Evolutionary conservation across 2,329 filamentous ascomycete species (phyloP), one percentile per base, ranked within the genome.

Genomic region (Decorospora gaudefroyi): DNA sequence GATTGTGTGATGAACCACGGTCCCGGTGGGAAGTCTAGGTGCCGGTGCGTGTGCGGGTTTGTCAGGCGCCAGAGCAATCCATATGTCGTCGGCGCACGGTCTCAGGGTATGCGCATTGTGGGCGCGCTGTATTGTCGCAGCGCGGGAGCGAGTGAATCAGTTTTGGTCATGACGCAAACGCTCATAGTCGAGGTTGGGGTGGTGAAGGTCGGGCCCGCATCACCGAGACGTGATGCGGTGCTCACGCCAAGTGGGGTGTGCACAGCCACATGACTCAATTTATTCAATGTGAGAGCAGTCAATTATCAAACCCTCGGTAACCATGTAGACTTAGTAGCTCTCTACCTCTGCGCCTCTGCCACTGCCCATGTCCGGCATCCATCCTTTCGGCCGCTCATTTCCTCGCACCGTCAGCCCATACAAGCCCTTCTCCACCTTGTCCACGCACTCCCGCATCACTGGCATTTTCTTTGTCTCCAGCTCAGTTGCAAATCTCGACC

Each of bases 341-440:
- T 74, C 74, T n/a, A 75, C 72, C 49, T 70, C 69, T 18, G 64
- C 62, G 42, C 69, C 68, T 37, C 66, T 67, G 13, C 70, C 70
- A 15, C 62, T 73, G 16, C 74, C 72, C 65, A 88, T 70, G 65
- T 96, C 91, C 3, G 91, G 92, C 65, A 93, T 81, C 92, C 92
- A 97, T 0, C 92, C 92, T 65, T 87, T 88, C 0, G 92, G 92
- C 51, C 90, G 76, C 76, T 99, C 93, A 38, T 86, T 88, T 0
- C 92, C 92, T 38, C 93, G 79, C 15, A 99, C 88, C 19, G 86
- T 83, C 56, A 96, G 82, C 3, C 90, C 90, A 70, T 97, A 99
- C 19, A 90, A 84, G 16, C 92, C 82, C 55, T 83, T 85, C 78
- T 99, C 93, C 8, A 99, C 93, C 78, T 99, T 99, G 64, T 87